Base-by-base conservation (phyloP, 1,284 basidiomycete genomes). In the Mycosarcoma maydis region DNA sequence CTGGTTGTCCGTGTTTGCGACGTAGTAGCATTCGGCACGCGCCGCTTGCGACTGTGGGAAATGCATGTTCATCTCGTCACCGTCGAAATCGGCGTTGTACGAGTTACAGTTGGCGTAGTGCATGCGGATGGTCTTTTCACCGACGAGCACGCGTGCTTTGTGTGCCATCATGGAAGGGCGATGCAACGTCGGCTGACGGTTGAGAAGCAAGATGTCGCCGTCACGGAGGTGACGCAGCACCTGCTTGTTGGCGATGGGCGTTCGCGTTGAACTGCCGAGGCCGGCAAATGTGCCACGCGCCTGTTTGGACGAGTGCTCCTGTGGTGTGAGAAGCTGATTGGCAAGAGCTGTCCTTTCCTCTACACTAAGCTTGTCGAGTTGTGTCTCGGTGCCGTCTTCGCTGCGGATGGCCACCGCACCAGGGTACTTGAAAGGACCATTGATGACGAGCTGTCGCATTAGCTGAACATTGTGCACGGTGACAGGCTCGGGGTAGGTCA, bases 81-180 rank as follows among this genome's bases (percentile, higher is more conserved):
- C 96, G 81, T 99, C 96, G 82, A 99, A 99, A 84, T 99, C 96
- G 82, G 96, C 96, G 79, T 98, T 98, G 84, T 98, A 98, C 6
- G 95, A 98, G 83, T 98, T 98, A 85, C 96, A 98, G 81, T 98
- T 98, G 43, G 96, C 96, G 81, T 99, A 98, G 85, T 99, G 96
- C 95, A 99, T 97, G 27, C 96, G 89, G 82, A 99, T 98, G 1
- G 96, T 98, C 86, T 97, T 97, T 84, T 99, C 96, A 42, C 95
- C 96, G 61, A 89, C 88, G 65, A 99, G 83, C 16, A 98, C 91
- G 66, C 90, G 90, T 22, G 95, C 96, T 74, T 89, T 90, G 83
- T 99, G 96, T 10, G 90, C 91, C 96, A 99, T 99, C 95, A 99
- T 99, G 85, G 91, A 94, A n/a, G 96, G 95, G 83, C 98, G 98